Base-by-base conservation (phyloP, 2,329 filamentous ascomycete genomes). In the Rasamsonia emersonii region DNA sequence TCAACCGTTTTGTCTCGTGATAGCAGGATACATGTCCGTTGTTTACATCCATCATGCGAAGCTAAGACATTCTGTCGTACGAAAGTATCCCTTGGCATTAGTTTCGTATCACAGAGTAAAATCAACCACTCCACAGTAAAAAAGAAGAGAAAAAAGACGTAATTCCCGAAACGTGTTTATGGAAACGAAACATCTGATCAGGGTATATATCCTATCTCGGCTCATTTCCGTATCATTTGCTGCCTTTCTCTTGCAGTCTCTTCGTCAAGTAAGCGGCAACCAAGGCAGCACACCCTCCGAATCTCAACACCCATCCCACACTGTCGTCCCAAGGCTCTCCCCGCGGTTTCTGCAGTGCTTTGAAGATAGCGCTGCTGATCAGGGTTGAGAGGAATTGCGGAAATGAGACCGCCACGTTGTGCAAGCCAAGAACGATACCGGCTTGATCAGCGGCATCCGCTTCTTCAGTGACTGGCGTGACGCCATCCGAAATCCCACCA, bases 391-490 rank as follows among this genome's bases (percentile, higher is more conserved):
- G 71, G 39, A 95, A 88, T 54, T 96, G 89, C 2, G 89, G 89
- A 4, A 86, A 79, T 1, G 88, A 86, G 45, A 96, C 83, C 10
- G 88, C 81, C 62, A 96, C 89, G 57, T 96, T 96, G 66, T 96
- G 89, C 33, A 96, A 86, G 6, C 89, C 89, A 2, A 96, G 71
- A 26, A 96, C 86, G 24, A 95, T 82, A 24, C 89, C 86, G 4
- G 86, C 85, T 53, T 91, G 82, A 48, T 88, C 82, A 2, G 75
- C 67, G 23, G 75, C 70, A 16, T 75, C 68, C 3, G 71, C 69
- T 11, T 42, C 48, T 9, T 52, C 45, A 9, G 38, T 31, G 8
- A 49, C 28, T 10, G 51, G 42, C 17, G 58, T 49, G 18, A 33
- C 28, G 13, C 44, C 37, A 28, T 40, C 28, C 30, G 46, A 21